Evolutionary conservation across 768 basidiomycete genomes (phyloP).

Genomic region (Tulasnella sp.): DNA sequence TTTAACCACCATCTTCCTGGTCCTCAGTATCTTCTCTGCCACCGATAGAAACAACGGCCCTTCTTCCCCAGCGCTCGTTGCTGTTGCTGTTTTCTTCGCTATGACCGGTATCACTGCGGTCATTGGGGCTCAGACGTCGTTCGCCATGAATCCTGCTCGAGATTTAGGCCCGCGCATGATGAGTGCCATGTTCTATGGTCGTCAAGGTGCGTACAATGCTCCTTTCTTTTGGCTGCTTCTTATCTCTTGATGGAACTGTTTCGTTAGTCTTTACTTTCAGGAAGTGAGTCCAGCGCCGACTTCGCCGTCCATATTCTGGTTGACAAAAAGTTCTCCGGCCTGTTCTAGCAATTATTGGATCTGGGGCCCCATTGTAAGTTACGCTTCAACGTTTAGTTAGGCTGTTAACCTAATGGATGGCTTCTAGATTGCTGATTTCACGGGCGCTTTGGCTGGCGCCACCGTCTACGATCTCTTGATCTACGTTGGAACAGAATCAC

Average conservation of each 20-base stretch:
- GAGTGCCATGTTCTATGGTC: constrained; percentile 47
- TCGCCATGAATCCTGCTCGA: constrained; percentile 65
- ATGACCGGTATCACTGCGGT: constrained; percentile 56
- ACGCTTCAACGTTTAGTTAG: neutral
- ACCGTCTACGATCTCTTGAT: constrained; percentile 57
- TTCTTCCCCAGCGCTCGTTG: constrained; percentile 49
- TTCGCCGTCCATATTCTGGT: neutral
- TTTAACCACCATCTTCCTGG: constrained; percentile 51
- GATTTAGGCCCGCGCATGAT: constrained; percentile 66
- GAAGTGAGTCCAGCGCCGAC: neutral
- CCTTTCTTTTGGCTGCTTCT: neutral
- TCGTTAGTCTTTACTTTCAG: neutral
- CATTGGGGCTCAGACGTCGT: constrained; percentile 64
- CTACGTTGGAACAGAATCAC: constrained; percentile 51
- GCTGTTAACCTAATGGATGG: neutral
- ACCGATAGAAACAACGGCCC: constrained; percentile 52
- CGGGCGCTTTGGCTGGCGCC: constrained; percentile 49
- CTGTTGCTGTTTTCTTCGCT: constrained; percentile 52
- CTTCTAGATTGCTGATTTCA: constrained; percentile 34
- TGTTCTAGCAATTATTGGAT: constrained; percentile 63
- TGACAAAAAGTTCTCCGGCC: neutral
- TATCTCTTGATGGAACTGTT: neutral
- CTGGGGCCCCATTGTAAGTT: constrained; percentile 51
- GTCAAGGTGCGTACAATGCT: constrained; percentile 48
- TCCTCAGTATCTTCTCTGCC: constrained; percentile 51